Conservation (phyloP, 176 grass and related monocot genomes). For the Cenchrus americanus region DNA sequence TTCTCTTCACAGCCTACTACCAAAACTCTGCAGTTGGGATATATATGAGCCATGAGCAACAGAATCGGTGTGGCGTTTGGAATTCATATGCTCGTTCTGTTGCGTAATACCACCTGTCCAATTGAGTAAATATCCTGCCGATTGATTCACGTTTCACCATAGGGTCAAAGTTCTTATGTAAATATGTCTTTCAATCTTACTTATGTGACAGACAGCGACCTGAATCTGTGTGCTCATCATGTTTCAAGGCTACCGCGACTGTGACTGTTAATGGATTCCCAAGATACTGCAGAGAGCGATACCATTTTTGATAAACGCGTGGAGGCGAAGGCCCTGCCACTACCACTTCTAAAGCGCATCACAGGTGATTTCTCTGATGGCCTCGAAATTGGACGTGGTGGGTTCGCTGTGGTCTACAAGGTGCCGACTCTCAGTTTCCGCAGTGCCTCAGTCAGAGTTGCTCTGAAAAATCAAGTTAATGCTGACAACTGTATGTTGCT, state of each 20-base stretch:
- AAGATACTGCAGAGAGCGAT: neutral
- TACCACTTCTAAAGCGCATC: neutral
- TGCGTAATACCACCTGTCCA: too few species aligned
- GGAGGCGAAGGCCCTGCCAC: neutral
- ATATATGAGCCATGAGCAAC: too few species aligned
- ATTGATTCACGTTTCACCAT: too few species aligned
- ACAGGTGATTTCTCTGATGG: neutral
- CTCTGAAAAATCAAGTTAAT: neutral
- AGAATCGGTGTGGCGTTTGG: too few species aligned
- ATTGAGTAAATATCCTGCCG: too few species aligned
- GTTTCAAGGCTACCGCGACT: neutral
- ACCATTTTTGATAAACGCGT: neutral
- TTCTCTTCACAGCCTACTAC: too few species aligned
- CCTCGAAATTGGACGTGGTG: neutral
- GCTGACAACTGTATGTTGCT: neutral
- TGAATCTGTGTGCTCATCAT: too few species aligned
- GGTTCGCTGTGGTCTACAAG: slow-evolving; percentile 16
- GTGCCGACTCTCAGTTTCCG: neutral
- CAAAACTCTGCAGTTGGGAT: too few species aligned
- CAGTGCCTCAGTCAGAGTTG: neutral
- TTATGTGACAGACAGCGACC: too few species aligned
- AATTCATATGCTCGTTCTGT: too few species aligned
- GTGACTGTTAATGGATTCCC: neutral
- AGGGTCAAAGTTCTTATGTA: too few species aligned
- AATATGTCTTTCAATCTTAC: too few species aligned